phyloP scores from a whole-genome alignment of 495 filamentous ascomycete species.

The Aspergillus bertholletiae region DNA sequence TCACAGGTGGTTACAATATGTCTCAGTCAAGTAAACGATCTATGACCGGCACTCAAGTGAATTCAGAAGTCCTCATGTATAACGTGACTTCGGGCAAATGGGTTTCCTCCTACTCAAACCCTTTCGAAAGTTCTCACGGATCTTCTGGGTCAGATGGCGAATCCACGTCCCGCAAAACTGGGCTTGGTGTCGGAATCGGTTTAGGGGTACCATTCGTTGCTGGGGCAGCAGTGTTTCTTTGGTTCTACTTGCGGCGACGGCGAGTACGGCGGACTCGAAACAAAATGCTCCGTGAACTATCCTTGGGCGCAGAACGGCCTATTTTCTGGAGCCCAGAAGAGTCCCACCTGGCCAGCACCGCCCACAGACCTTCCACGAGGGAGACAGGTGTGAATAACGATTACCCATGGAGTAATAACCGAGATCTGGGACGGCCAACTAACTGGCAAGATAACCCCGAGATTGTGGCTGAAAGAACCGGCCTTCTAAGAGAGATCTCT shows the following conservation, averaged over 20 bases:
- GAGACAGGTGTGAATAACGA: conserved; percentile 19
- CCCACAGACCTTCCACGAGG: conserved; percentile 28
- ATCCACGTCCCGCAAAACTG: conserved; percentile 48
- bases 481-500: conserved; percentile 51
- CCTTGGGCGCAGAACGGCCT: conserved; percentile 45
- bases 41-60: conserved; percentile 28
- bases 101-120: conserved; percentile 65
- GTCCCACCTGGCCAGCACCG: conserved; percentile 33
- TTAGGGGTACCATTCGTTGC: conserved; percentile 58
- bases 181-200: conserved; percentile 72
- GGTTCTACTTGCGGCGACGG: conserved; percentile 56
- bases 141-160: not conserved
- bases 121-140: conserved; percentile 20
- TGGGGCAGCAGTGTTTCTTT: conserved; percentile 46
- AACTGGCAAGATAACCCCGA: conserved; percentile 31
- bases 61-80: conserved; percentile 60
- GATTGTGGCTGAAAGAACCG: conserved; percentile 47
- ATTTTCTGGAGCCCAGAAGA: conserved; percentile 40
- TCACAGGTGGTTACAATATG: conserved; percentile 77
- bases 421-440: conserved; percentile 16
- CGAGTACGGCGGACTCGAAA: conserved; percentile 44
- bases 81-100: conserved; percentile 74
- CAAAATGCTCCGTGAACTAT: conserved; percentile 50
- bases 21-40: conserved; percentile 42
- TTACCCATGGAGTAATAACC: conserved; percentile 39